A percentile compares a stretch with the other conserved stretches of the same genome.
Conservation (phyloP, 176 grass and related monocot species). For the Carex pumila region DNA sequence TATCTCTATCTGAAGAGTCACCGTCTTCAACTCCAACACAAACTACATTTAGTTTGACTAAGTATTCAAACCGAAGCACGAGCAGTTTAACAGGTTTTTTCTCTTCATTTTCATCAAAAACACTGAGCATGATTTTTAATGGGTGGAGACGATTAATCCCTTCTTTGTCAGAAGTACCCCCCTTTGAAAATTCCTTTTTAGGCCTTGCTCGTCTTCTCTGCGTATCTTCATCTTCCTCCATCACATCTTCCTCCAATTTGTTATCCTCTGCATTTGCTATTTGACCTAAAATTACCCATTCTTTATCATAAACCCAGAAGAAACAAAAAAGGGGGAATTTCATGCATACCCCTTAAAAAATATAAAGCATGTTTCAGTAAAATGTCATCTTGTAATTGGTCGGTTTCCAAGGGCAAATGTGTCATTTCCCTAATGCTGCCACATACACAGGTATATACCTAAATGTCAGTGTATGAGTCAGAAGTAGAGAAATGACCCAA, state of each 20-base stretch:
- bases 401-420: too few species aligned
- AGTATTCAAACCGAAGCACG: slow-evolving; percentile 66
- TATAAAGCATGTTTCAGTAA: too few species aligned
- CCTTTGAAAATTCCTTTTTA: slow-evolving; percentile 57
- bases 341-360: too few species aligned
- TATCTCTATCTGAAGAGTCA: slow-evolving; percentile 53
- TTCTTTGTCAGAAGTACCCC: slow-evolving; percentile 45
- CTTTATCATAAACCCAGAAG: not conserved
- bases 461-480: too few species aligned
- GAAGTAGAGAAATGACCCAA: too few species aligned
- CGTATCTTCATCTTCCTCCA: slow-evolving; percentile 86
- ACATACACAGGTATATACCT: too few species aligned
- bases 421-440: too few species aligned
- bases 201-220: slow-evolving; percentile 91
- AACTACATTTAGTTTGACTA: slow-evolving; percentile 82
- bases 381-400: too few species aligned
- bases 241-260: slow-evolving; percentile 74
- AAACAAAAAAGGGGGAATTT: not conserved
- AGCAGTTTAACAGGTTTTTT: slow-evolving; percentile 44
- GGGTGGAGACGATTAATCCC: slow-evolving; percentile 71
- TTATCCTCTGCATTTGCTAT: slow-evolving; percentile 47
- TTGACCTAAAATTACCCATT: slow-evolving; percentile 41
- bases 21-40: slow-evolving; percentile 80
- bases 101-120: slow-evolving; percentile 59
- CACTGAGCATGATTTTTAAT: slow-evolving; percentile 65